Conservation (phyloP, 352 stramenopile genomes). For the Phytophthora fragariae region DNA sequence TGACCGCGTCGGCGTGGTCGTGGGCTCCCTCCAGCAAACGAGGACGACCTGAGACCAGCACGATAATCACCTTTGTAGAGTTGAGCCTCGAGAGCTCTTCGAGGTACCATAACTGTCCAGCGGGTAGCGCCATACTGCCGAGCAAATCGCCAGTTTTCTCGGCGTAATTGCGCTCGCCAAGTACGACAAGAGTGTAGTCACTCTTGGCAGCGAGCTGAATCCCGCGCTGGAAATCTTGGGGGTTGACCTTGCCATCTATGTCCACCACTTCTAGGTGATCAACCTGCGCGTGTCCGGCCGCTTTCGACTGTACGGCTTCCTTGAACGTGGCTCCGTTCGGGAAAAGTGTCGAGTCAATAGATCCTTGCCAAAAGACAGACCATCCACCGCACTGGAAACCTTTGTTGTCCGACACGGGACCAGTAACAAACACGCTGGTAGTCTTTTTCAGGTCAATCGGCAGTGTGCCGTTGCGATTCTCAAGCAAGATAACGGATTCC, state of each 20-base stretch:
- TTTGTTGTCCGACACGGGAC: slow-evolving; percentile 70
- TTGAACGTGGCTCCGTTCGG: slow-evolving; percentile 71
- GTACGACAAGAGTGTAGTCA: slow-evolving; percentile 73
- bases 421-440: slow-evolving; percentile 66
- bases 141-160: slow-evolving; percentile 86
- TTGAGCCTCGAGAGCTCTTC: slow-evolving; percentile 57
- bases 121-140: slow-evolving; percentile 56
- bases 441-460: slow-evolving; percentile 38
- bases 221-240: slow-evolving; percentile 49
- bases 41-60: slow-evolving; percentile 74
- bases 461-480: slow-evolving; percentile 66
- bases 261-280: slow-evolving; percentile 60
- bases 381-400: slow-evolving; percentile 76
- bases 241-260: slow-evolving; percentile 49
- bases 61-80: slow-evolving; percentile 71
- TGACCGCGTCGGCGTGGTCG: slow-evolving; percentile 56
- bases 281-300: slow-evolving; percentile 16
- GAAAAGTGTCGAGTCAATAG: slow-evolving; percentile 62
- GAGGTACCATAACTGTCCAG: slow-evolving; percentile 69
- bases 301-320: slow-evolving; percentile 45
- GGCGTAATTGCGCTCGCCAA: slow-evolving; percentile 84
- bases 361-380: slow-evolving; percentile 78
- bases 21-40: slow-evolving; percentile 61
- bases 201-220: slow-evolving; percentile 56
- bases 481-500: slow-evolving; percentile 82